phyloP scores from a whole-genome alignment of 306 rosid genomes.

The Fagus sylvatica region DNA sequence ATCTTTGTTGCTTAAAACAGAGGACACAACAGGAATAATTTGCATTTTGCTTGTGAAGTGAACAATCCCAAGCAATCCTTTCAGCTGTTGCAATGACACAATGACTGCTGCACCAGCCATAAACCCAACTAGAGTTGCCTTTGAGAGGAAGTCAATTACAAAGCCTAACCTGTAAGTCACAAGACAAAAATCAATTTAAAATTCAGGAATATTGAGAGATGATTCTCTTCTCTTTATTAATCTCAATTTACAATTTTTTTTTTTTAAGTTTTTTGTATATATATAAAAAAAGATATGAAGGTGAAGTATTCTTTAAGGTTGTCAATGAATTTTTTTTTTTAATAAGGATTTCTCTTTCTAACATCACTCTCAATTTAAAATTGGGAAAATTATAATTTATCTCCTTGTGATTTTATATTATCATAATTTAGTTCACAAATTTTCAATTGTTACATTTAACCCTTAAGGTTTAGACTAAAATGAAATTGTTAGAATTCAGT shows the following conservation, averaged over 20 bases:
- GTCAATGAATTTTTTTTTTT: background rate
- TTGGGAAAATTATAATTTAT: too few species aligned
- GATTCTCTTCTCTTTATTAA: background rate
- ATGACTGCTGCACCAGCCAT: constrained; percentile 99
- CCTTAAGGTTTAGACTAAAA: too few species aligned
- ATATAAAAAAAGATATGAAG: background rate
- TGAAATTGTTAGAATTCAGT: too few species aligned
- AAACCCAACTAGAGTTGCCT: constrained; percentile 91
- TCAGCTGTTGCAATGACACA: constrained; percentile 86
- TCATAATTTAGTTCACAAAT: too few species aligned
- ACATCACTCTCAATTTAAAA: background rate
- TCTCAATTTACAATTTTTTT: background rate
- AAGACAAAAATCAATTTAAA: background rate
- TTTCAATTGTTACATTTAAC: too few species aligned
- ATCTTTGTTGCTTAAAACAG: constrained; percentile 55
- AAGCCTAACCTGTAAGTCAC: constrained; percentile 72
- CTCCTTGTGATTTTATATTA: too few species aligned
- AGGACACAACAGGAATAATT: constrained; percentile 65
- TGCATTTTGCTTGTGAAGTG: constrained; percentile 90
- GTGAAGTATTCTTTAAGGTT: background rate
- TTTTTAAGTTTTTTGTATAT: too few species aligned
- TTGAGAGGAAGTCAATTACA: constrained; percentile 91
- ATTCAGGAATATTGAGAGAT: background rate
- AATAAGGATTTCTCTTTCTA: background rate
- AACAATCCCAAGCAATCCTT: constrained; percentile 85